Evolutionary conservation across 352 stramenopile genomes (phyloP).

Genomic region (Blastocystis sp.): DNA sequence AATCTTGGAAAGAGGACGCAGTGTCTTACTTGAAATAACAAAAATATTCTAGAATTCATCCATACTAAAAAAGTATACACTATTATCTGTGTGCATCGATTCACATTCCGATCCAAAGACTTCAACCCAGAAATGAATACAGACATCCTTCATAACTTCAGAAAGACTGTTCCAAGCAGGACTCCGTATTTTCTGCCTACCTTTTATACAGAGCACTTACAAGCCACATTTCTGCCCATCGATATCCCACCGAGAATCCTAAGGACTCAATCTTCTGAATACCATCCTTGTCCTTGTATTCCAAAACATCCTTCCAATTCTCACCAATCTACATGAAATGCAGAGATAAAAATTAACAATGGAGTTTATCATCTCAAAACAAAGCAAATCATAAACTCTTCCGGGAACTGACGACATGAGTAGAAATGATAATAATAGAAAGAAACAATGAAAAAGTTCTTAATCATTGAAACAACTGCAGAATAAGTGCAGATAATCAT

Average conservation of each 20-base stretch:
- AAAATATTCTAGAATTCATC: conserved; percentile 3
- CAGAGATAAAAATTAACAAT: not conserved
- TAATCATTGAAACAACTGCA: conserved; percentile 6
- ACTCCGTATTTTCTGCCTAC: conserved; percentile 23
- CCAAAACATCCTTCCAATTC: not conserved
- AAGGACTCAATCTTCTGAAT: conserved; percentile 29
- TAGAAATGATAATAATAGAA: no score
- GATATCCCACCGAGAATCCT: conserved; percentile 31
- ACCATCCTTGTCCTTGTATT: conserved; percentile 13
- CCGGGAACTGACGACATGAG: not conserved
- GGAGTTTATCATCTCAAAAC: conserved; percentile 37
- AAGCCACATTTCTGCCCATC: conserved; percentile 21
- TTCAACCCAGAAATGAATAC: conserved; percentile 28
- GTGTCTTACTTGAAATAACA: not conserved
- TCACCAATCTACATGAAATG: conserved; percentile 14
- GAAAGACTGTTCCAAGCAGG: conserved; percentile 52
- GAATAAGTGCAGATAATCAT: conserved; percentile 37
- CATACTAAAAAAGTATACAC: not conserved
- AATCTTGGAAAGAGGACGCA: conserved; percentile 22
- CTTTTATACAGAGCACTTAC: not conserved
- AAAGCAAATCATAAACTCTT: conserved; percentile 29
- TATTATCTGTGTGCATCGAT: conserved; percentile 46
- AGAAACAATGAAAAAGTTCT: conserved; percentile 20
- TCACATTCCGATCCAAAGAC: conserved; percentile 8
- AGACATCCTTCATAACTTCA: conserved; percentile 31